Evolutionary conservation across 495 filamentous ascomycete species (phyloP), one percentile per base, ranked within the genome.

Genomic region (Aspergillus nanangensis): DNA sequence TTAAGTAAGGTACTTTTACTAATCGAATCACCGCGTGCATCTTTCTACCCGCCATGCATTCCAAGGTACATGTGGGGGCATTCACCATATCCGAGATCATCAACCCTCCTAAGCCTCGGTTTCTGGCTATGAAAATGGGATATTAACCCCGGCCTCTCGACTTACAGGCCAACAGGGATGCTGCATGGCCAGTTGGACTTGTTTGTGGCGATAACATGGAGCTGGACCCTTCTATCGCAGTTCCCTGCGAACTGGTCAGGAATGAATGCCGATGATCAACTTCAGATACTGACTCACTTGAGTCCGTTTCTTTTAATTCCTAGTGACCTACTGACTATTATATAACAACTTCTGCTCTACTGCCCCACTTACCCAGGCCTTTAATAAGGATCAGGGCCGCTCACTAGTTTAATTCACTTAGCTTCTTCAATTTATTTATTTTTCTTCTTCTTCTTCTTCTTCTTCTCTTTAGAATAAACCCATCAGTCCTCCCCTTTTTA

Each of bases 401-500:
- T n/a, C n/a, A n/a, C 15, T 14, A 14, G 10, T 3, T 34, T 34
- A n/a, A 31, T 31, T 31, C 27, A 8, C 8, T 31, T 31, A 8
- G 8, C 13, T 31, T 31, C 27, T 31, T 31, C 13, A 8, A 7
- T 31, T 13, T 31, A 7, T 31, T 35, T n/a, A 9, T 15, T 35
- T 5, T 18, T 36, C 15, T 18, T 14, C 33, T 36, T 18, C 5
- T 5, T 36, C 9, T 8, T 15, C n/a, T 36, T 18, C 20, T 36
- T 36, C 33, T 36, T 17, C 33, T 15, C 33, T 18, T 5, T 2
- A 4, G 41, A 47, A 47, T 33, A 47, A 47, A 27, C 33, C 22
- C 24, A 39, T 37, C 32, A 49, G 43, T 49, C 24, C 52, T 44
- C 20, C 41, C 36, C 37, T 39, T n/a, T 39, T 39, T 5, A 5